phyloP scores from a whole-genome alignment of 2,329 filamentous ascomycete genomes.

The Colletotrichum endophyticum region DNA sequence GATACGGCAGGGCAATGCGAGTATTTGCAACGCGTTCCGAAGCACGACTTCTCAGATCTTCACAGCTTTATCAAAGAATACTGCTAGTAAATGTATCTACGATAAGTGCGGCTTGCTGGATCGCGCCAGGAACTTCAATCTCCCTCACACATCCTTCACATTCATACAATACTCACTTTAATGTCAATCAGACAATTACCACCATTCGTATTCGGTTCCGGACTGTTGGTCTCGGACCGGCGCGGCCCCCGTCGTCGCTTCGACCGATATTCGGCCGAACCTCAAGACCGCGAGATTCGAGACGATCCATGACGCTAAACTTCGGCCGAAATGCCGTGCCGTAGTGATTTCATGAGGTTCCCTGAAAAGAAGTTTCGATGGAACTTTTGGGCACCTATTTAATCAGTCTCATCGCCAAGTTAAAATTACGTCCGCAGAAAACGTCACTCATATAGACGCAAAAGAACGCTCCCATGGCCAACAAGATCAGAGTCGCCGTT shows the following conservation, averaged over 20 bases:
- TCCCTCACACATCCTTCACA: not conserved
- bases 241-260: not conserved
- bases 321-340: not conserved
- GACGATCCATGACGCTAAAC: not conserved
- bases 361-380: not conserved
- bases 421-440: too few species aligned
- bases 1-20: rapidly evolving
- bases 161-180: not conserved
- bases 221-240: not conserved
- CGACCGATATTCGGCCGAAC: not conserved
- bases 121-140: not conserved
- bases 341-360: not conserved
- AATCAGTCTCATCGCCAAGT: too few species aligned
- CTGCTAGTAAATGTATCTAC: not conserved
- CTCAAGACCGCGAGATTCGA: rapidly evolving
- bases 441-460: not conserved
- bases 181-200: not conserved
- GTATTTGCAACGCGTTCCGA: not conserved
- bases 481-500: not conserved
- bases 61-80: not conserved
- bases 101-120: not conserved
- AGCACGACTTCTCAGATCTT: not conserved
- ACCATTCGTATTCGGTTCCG: not conserved
- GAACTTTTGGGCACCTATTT: not conserved
- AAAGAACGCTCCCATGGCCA: not conserved